phyloP scores from a whole-genome alignment of 768 basidiomycete species.

The Fibroporia radiculosa region DNA sequence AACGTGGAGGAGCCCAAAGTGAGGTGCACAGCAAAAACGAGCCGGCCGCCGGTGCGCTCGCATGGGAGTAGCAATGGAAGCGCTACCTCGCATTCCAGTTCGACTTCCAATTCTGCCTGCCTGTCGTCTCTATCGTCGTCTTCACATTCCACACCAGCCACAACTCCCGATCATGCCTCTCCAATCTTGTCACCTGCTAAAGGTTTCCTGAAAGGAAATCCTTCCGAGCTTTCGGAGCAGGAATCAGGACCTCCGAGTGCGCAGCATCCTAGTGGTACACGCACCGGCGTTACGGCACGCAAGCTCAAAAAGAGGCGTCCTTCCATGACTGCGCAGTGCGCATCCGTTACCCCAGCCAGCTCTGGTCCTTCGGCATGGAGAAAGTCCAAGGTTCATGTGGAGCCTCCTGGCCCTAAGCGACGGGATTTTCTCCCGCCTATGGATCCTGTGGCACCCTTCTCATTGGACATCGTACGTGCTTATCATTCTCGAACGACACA shows the following conservation, averaged over 20 bases:
- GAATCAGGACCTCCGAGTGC: not conserved
- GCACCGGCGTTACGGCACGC: constrained; percentile 2
- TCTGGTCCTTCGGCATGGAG: not conserved
- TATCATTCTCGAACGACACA: not conserved
- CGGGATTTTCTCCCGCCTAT: constrained; percentile 1
- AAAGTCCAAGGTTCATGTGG: not conserved
- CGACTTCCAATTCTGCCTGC: not conserved
- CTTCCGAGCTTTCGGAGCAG: not conserved
- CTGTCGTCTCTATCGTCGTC: not conserved
- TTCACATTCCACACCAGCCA: constrained; percentile 10
- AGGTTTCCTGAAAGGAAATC: constrained; percentile 5
- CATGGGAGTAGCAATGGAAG: not conserved
- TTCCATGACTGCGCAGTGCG: not conserved
- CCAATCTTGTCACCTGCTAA: constrained; percentile 8
- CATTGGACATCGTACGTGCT: constrained; percentile 5
- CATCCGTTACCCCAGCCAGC: not conserved
- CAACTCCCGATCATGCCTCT: constrained; percentile 12
- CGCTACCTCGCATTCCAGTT: not conserved
- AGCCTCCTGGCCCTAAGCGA: not conserved
- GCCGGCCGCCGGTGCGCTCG: not conserved
- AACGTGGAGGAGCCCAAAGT: too few species aligned
- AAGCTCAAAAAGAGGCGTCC: constrained; percentile 16
- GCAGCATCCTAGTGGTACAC: not conserved
- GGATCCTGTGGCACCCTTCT: constrained; percentile 1
- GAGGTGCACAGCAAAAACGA: not conserved